These are phyloP conservation scores for Onygenales sp. DNA, from an alignment of 2,329 filamentous ascomycete genomes.

Conservation along the genomic window DNA sequence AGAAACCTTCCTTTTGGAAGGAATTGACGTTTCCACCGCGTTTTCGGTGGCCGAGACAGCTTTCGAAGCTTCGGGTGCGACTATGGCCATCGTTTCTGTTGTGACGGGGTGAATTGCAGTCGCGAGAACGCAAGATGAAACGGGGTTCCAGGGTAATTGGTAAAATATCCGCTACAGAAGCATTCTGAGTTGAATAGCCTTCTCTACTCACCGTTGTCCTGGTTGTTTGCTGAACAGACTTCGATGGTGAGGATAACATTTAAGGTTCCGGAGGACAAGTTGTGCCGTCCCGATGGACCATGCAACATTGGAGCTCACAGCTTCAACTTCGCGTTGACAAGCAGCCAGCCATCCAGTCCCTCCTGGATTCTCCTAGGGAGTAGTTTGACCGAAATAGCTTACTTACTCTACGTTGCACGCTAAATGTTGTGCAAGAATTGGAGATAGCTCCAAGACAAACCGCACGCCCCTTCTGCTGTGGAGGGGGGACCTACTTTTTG, in stretches of 20 bases:
- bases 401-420: too few species aligned
- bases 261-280: neutral
- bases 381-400: too few species aligned
- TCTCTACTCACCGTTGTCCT: too few species aligned
- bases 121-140: too few species aligned
- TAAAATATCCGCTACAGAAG: neutral
- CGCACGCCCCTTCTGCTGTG: too few species aligned
- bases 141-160: neutral
- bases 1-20: conserved; percentile 1
- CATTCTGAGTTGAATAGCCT: neutral
- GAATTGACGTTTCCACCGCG: neutral
- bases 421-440: too few species aligned
- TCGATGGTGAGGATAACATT: neutral
- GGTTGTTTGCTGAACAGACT: neutral
- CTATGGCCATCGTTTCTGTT: neutral
- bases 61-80: neutral
- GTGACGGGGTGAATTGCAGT: neutral
- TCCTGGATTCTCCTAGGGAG: neutral
- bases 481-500: too few species aligned
- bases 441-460: too few species aligned
- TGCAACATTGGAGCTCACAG: too few species aligned
- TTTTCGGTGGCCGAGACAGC: neutral
- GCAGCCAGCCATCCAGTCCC: too few species aligned
- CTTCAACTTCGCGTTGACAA: too few species aligned
- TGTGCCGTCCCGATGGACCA: neutral